Evolutionary conservation across 2,329 filamentous ascomycete genomes (phyloP).

Genomic region (Rhynchosporium graminicola): DNA sequence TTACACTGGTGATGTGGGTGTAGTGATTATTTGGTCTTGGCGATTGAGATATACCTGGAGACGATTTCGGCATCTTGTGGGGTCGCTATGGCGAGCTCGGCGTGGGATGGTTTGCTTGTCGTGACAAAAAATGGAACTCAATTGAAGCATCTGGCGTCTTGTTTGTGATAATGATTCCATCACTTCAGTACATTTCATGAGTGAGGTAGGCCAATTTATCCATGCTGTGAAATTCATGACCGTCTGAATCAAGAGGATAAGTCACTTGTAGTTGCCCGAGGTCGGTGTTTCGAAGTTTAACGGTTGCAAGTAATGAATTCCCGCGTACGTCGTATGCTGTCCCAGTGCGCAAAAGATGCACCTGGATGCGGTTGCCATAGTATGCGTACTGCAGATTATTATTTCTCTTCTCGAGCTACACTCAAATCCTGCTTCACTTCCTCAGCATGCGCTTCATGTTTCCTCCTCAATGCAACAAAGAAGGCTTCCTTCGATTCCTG

Average conservation of each 20-base stretch:
- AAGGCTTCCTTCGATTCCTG: slow-evolving; percentile 84
- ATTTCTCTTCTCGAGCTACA: slow-evolving; percentile 13
- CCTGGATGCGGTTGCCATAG: too few relatives aligned
- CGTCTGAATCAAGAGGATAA: too few relatives aligned
- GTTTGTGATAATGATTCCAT: too few relatives aligned
- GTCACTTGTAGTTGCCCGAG: too few relatives aligned
- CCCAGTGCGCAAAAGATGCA: too few relatives aligned
- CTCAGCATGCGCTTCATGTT: slow-evolving; percentile 42
- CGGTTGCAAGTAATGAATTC: too few relatives aligned
- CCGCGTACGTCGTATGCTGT: too few relatives aligned
- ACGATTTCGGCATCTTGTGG: slow-evolving; percentile 36
- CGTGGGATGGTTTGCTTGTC: slow-evolving; percentile 26
- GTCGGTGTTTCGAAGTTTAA: too few relatives aligned
- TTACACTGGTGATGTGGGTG: slow-evolving; percentile 26
- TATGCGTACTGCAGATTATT: neutral
- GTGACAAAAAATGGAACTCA: slow-evolving; percentile 28
- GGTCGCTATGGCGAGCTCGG: slow-evolving; percentile 27
- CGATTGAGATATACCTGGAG: slow-evolving; percentile 41
- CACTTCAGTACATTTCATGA: too few relatives aligned
- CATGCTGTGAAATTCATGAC: too few relatives aligned
- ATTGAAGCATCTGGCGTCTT: slow-evolving; percentile 12
- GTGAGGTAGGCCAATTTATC: too few relatives aligned
- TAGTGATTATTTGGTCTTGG: slow-evolving; percentile 31
- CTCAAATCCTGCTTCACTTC: slow-evolving; percentile 22
- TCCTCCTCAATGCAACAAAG: slow-evolving; percentile 78